Evolutionary conservation across 169 alveolate species (phyloP), one percentile per base, ranked within the genome.

Genomic region (Plasmodium yoelii): DNA sequence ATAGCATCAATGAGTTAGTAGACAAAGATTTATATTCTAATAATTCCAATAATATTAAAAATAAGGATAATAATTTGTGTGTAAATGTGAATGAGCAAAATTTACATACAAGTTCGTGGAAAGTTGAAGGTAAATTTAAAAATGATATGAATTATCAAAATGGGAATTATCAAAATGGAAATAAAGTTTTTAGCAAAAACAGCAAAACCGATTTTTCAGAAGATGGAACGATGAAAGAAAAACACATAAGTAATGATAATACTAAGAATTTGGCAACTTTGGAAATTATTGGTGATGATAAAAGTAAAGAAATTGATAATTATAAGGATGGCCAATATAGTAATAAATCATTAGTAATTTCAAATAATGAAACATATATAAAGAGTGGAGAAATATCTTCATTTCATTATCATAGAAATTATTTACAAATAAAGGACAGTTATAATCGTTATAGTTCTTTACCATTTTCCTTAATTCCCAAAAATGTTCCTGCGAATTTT

Each of bases 391-490:
- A 90, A 42, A 61, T 93, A 22, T 61, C 89, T 10, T 74, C 87
- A n/a, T 82, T 93, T 46, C 90, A 92, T 19, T 59, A 87, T 13
- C 73, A 87, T 13, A 53, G 73, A 44, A 77, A 61, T 75, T 63
- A 89, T 34, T 89, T 93, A 24, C 87, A 77, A 63, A 80, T 92
- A 56, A 87, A 69, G 19, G 90, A 72, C 51, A 70, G 57, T 49
- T 88, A 82, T 42, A 84, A 75, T 10, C 87, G 39, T 6, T 77
- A 82, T 47, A 86, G 88, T 56, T 92, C 94, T 9, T 89, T 93
- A 39, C 89, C 93, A 8, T 90, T 94, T 80, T 86, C 97, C 1
- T 88, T 94, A 57, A 93, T 77, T 8, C 95, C 95, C 13, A 91
- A 94, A 28, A 87, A 91, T 69, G 94, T 95, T 24, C 96, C 97